phyloP scores from a whole-genome alignment of 768 basidiomycete species.

The Sporobolomyces phaffii region DNA sequence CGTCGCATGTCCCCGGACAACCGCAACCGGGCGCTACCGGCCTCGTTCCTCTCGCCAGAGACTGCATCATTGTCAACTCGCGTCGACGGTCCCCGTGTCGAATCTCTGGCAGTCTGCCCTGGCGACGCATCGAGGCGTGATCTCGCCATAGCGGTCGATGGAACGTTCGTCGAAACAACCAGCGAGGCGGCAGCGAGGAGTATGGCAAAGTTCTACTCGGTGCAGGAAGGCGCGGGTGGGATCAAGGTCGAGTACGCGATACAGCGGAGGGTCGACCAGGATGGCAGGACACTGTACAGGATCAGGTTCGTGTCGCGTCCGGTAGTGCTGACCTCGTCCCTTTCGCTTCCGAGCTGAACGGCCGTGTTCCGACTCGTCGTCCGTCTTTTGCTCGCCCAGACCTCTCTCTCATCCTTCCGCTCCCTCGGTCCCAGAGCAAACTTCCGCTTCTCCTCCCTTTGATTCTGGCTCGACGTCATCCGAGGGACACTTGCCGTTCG shows the following conservation, averaged over 20 bases:
- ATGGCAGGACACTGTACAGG: slow-evolving; percentile 37
- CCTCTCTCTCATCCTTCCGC: not conserved
- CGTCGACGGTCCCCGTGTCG: not conserved
- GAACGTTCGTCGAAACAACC: slow-evolving; percentile 41
- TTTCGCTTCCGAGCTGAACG: too few species aligned
- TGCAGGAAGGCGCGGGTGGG: slow-evolving; percentile 3
- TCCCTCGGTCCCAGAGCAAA: too few species aligned
- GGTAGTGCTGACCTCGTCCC: too few species aligned
- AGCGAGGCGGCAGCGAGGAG: slow-evolving; percentile 27
- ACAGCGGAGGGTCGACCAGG: slow-evolving; percentile 7
- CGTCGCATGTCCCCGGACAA: not conserved
- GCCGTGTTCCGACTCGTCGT: too few species aligned
- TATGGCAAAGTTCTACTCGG: slow-evolving; percentile 25
- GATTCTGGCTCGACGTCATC: not conserved
- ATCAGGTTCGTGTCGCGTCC: slow-evolving; percentile 15
- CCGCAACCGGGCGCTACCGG: not conserved
- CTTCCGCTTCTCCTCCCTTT: not conserved
- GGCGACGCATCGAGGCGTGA: slow-evolving; percentile 1
- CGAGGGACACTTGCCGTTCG: slow-evolving; percentile 12
- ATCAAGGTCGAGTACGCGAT: slow-evolving; percentile 25
- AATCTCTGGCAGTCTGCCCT: too few species aligned
- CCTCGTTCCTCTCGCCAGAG: not conserved
- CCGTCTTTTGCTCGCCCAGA: not conserved
- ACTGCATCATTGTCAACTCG: not conserved
- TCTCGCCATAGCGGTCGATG: slow-evolving; percentile 23